These are phyloP conservation scores for Striga hermonthica DNA, from an alignment of 305 asterid species.

Conservation along the genomic window DNA sequence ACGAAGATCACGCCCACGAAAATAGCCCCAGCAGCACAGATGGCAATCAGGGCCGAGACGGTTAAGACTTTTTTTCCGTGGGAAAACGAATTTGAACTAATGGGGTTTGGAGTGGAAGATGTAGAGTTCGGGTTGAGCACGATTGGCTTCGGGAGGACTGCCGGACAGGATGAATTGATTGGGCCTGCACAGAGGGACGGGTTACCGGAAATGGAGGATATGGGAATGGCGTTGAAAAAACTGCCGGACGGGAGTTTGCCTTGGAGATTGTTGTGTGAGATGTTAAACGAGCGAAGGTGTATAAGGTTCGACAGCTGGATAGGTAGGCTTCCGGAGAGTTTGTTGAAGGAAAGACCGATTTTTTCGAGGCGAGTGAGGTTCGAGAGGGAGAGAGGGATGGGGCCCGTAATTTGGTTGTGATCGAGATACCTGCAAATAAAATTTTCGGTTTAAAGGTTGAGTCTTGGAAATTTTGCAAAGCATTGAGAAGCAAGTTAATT, in stretches of 20 bases:
- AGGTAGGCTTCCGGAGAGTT: slow-evolving; percentile 69
- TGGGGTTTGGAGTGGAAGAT: slow-evolving; percentile 39
- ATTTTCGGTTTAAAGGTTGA: background rate
- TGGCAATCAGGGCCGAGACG: slow-evolving; percentile 85
- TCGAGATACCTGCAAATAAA: slow-evolving; percentile 59
- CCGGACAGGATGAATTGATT: slow-evolving; percentile 59
- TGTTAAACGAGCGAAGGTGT: slow-evolving; percentile 60
- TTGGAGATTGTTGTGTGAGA: slow-evolving; percentile 86
- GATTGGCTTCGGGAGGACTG: slow-evolving; percentile 86
- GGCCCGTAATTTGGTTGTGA: slow-evolving; percentile 60
- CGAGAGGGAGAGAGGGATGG: slow-evolving; percentile 57
- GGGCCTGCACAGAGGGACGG: slow-evolving; percentile 83
- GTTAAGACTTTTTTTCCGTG: slow-evolving; percentile 81
- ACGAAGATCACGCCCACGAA: slow-evolving; percentile 80
- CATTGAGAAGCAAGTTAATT: too few relatives aligned
- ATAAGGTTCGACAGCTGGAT: slow-evolving; percentile 71
- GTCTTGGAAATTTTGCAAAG: too few relatives aligned
- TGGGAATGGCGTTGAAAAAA: slow-evolving; percentile 81
- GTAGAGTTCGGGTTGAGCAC: slow-evolving; percentile 86
- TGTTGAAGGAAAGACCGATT: slow-evolving; percentile 73
- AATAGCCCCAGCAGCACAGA: slow-evolving; percentile 85
- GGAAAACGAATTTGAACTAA: slow-evolving; percentile 39
- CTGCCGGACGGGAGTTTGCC: slow-evolving; percentile 81
- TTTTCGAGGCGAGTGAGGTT: slow-evolving; percentile 54
- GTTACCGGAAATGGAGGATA: slow-evolving; percentile 64